These are phyloP conservation scores for Solanum pennellii DNA, from an alignment of 257 asterid species.

Conservation along the genomic window DNA sequence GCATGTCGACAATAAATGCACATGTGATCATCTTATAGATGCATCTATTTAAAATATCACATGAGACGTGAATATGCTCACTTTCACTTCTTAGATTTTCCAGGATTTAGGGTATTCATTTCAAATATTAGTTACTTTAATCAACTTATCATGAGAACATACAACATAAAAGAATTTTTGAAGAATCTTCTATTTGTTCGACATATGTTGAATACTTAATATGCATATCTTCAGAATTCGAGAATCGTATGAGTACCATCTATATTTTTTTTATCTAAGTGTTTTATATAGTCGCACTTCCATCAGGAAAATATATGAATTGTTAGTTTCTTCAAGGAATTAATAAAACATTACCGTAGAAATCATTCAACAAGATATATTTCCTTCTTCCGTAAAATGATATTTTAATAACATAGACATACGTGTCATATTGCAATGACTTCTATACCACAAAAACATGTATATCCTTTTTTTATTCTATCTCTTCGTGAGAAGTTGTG, in stretches of 20 bases:
- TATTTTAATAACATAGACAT: neutral
- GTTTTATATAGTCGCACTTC: neutral
- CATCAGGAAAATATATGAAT: neutral
- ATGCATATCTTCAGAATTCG: neutral
- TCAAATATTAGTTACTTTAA: neutral
- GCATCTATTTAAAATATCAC: neutral
- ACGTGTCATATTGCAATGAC: neutral
- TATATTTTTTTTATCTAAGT: neutral
- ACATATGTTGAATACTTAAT: no score
- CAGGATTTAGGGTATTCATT: neutral
- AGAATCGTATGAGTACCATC: neutral
- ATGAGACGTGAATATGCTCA: neutral
- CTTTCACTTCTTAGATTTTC: neutral
- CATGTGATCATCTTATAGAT: neutral
- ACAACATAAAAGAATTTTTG: no score
- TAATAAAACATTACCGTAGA: neutral
- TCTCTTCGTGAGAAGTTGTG: neutral
- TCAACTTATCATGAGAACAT: neutral
- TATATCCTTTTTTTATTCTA: neutral
- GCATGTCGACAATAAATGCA: neutral
- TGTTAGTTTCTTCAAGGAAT: neutral
- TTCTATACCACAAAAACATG: neutral
- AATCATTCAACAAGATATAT: neutral
- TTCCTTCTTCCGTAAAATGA: neutral
- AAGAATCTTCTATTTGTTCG: no score